Percentiles rank a stretch among this genome's conserved stretches.
These are phyloP conservation scores for Filosporella fistucella DNA, from an alignment of 495 filamentous ascomycete genomes.

Conservation along the genomic window DNA sequence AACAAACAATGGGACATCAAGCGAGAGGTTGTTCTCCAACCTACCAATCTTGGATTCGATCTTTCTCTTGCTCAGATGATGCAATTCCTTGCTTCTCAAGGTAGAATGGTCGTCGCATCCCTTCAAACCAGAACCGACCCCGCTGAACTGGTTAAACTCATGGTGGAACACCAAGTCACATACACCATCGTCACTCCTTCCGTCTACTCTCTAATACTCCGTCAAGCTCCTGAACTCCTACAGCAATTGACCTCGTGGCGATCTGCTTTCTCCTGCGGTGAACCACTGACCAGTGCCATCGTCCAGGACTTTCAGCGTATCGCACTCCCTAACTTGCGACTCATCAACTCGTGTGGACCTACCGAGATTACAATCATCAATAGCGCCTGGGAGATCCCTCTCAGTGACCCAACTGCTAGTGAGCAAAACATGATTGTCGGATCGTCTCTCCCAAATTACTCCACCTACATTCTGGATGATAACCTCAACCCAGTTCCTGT, in stretches of 20 bases:
- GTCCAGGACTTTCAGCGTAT: not conserved
- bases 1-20: slow-evolving; percentile 8
- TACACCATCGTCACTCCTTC: slow-evolving; percentile 21
- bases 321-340: not conserved
- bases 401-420: not conserved
- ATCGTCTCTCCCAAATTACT: slow-evolving; percentile 33
- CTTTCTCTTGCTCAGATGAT: slow-evolving; percentile 6
- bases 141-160: slow-evolving; percentile 7
- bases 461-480: slow-evolving; percentile 37
- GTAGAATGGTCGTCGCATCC: slow-evolving; percentile 6
- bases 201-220: slow-evolving; percentile 21
- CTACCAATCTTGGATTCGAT: slow-evolving; percentile 13
- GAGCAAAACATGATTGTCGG: slow-evolving; percentile 33
- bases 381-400: not conserved
- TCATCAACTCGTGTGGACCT: slow-evolving; percentile 24
- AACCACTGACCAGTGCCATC: not conserved
- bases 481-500: slow-evolving; percentile 29
- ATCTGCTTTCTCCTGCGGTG: slow-evolving; percentile 11
- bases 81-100: slow-evolving; percentile 11
- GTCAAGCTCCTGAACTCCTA: slow-evolving; percentile 2
- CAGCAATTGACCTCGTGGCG: not conserved
- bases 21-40: slow-evolving; percentile 12
- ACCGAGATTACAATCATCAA: slow-evolving; percentile 17
- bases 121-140: slow-evolving; percentile 6
- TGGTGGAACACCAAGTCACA: slow-evolving; percentile 16